A percentile compares a stretch with the other conserved stretches of the same genome.
Evolutionary conservation across 1,139 yeast genomes (phyloP).

Genomic region (Hanseniaspora gamundiae): DNA sequence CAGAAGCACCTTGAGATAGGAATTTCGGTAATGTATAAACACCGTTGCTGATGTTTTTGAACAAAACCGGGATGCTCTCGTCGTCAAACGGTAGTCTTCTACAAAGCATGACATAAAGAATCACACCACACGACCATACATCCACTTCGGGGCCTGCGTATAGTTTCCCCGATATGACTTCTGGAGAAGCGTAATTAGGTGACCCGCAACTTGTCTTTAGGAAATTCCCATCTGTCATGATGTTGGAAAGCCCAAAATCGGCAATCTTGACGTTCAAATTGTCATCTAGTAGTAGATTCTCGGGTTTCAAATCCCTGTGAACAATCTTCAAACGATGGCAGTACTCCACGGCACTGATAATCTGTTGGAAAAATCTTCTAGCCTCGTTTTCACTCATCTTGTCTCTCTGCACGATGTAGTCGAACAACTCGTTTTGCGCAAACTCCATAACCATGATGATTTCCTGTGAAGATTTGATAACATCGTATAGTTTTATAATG

Average conservation of each 20-base stretch:
- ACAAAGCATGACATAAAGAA: slow-evolving; percentile 90
- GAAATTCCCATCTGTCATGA: slow-evolving; percentile 97
- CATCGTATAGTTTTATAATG: slow-evolving; percentile 91
- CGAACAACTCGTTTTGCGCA: slow-evolving; percentile 93
- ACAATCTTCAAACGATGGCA: slow-evolving; percentile 97
- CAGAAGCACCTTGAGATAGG: slow-evolving; percentile 78
- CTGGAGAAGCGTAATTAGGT: slow-evolving; percentile 98
- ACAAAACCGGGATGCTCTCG: slow-evolving; percentile 90
- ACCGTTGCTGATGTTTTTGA: slow-evolving; percentile 91
- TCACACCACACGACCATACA: slow-evolving; percentile 98
- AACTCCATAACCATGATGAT: slow-evolving; percentile 96
- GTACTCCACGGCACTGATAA: slow-evolving; percentile 94
- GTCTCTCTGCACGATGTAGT: slow-evolving; percentile 90
- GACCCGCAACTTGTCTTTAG: slow-evolving; percentile 94
- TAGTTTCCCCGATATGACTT: slow-evolving; percentile 88
- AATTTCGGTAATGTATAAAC: slow-evolving; percentile 88
- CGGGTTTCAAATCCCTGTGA: slow-evolving; percentile 92
- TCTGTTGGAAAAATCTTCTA: slow-evolving; percentile 90
- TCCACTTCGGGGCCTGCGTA: slow-evolving; percentile 99
- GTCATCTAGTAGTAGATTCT: slow-evolving; percentile 81
- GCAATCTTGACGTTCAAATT: slow-evolving; percentile 90
- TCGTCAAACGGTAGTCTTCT: slow-evolving; percentile 97
- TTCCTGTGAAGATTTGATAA: slow-evolving; percentile 89
- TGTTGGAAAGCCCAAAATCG: slow-evolving; percentile 84
- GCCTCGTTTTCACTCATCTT: slow-evolving; percentile 94